Percentiles rank a stretch among this genome's conserved stretches.
Evolutionary conservation across 371 early-diverging fungal species (phyloP).

Genomic region (Rhizomucor pusillus): DNA sequence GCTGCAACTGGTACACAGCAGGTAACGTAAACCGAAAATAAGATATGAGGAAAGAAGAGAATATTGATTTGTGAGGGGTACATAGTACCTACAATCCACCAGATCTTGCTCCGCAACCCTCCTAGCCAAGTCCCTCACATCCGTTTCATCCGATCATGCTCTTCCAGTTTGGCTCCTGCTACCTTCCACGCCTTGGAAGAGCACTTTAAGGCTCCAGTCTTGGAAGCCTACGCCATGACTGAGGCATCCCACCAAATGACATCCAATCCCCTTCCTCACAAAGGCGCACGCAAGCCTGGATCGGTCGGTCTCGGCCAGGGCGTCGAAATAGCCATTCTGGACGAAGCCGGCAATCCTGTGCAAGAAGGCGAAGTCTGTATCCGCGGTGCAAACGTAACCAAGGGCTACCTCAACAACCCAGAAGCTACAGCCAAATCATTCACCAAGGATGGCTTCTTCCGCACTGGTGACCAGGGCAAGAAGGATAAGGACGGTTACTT

Average conservation of each 20-base stretch:
- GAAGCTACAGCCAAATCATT: constrained; percentile 75
- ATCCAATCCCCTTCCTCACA: constrained; percentile 77
- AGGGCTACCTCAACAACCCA: constrained; percentile 78
- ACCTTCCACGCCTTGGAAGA: constrained; percentile 70
- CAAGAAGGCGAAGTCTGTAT: constrained; percentile 84
- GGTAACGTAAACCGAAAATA: constrained; percentile 13
- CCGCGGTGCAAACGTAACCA: constrained; percentile 76
- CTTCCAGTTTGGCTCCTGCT: constrained; percentile 77
- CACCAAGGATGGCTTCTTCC: constrained; percentile 64
- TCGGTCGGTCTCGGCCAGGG: constrained; percentile 84
- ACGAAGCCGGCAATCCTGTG: constrained; percentile 56
- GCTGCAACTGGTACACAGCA: constrained; percentile 80
- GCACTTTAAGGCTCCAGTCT: constrained; percentile 73
- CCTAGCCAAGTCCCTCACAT: constrained; percentile 48
- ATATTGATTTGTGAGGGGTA: not conserved
- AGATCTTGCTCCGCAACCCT: constrained; percentile 68
- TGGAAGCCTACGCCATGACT: constrained; percentile 93
- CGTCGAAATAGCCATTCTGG: constrained; percentile 73
- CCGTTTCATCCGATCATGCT: constrained; percentile 86
- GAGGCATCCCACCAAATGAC: constrained; percentile 92
- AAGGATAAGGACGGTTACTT: constrained; percentile 71
- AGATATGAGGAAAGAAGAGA: not conserved
- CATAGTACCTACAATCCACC: constrained; percentile 87
- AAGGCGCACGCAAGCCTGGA: constrained; percentile 72
- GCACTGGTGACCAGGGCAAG: constrained; percentile 82